A percentile compares a stretch with the other conserved stretches of the same genome.
phyloP scores from a whole-genome alignment of 225 moss, liverwort and hornwort species.

The Marchantia paleacea region DNA sequence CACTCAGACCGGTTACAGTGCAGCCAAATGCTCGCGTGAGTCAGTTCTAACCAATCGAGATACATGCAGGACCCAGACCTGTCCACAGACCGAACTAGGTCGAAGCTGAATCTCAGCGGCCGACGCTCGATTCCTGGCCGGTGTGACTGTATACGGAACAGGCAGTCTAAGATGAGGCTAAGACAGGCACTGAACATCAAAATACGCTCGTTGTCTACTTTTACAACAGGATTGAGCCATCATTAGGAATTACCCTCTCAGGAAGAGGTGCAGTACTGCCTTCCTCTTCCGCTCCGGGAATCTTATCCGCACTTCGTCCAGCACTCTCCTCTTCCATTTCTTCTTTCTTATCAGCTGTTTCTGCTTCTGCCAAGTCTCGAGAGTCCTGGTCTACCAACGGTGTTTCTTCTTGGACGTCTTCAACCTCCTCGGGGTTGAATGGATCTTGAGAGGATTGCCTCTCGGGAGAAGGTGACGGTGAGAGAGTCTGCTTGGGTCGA shows the following conservation, averaged over 20 bases:
- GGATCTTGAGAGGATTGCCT: slow-evolving; percentile 63
- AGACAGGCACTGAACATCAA: not conserved
- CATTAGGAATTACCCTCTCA: slow-evolving; percentile 62
- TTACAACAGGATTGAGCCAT: not conserved
- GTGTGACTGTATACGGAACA: not conserved
- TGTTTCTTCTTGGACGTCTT: slow-evolving; percentile 38
- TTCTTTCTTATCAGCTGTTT: slow-evolving; percentile 63
- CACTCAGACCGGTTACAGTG: not conserved
- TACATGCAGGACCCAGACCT: not conserved
- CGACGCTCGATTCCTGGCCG: not conserved
- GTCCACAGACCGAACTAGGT: too few relatives aligned
- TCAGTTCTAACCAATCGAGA: not conserved
- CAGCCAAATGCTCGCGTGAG: not conserved
- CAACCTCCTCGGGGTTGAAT: slow-evolving; percentile 63
- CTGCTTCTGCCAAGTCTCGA: slow-evolving; percentile 61
- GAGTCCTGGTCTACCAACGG: slow-evolving; percentile 71
- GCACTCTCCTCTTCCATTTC: slow-evolving; percentile 97
- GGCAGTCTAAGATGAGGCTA: not conserved
- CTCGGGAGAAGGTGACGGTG: slow-evolving; percentile 58
- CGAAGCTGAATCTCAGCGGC: not conserved
- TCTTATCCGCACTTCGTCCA: slow-evolving; percentile 92
- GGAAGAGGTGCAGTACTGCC: slow-evolving; percentile 93
- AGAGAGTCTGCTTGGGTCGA: slow-evolving; percentile 55
- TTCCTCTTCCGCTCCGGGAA: slow-evolving; percentile 90
- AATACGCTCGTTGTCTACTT: not conserved